Percentiles rank a stretch among this genome's conserved stretches.
Evolutionary conservation across 1,139 yeast species (phyloP).

Genomic region (Candida neerlandica): DNA sequence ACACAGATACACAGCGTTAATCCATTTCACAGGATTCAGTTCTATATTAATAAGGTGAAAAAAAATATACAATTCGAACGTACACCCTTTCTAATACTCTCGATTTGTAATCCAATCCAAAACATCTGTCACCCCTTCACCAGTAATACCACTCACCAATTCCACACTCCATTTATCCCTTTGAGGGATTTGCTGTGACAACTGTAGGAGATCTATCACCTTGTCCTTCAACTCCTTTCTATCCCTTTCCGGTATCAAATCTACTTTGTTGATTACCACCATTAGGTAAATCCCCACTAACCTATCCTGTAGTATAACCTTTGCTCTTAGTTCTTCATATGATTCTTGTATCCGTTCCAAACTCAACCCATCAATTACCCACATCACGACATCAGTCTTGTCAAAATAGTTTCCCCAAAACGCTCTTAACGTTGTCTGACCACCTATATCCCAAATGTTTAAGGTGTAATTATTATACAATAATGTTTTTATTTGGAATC

Average conservation of each 20-base stretch:
- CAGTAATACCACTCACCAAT: conserved; percentile 61
- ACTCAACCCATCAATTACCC: conserved; percentile 85
- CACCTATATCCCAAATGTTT: conserved; percentile 87
- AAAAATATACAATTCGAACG: neutral
- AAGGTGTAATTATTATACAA: conserved; percentile 29
- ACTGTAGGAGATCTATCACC: conserved; percentile 26
- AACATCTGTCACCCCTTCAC: conserved; percentile 47
- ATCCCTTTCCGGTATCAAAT: conserved; percentile 34
- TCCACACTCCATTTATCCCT: conserved; percentile 38
- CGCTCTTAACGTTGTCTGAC: conserved; percentile 74
- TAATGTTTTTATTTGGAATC: conserved; percentile 51
- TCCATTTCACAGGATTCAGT: too few relatives aligned
- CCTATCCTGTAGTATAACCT: conserved; percentile 66
- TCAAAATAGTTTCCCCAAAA: conserved; percentile 94
- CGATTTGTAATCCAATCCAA: conserved; percentile 51
- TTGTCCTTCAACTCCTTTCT: conserved; percentile 15
- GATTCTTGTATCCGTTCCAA: conserved; percentile 67
- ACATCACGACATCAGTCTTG: conserved; percentile 77
- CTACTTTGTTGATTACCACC: conserved; percentile 61
- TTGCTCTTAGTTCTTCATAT: conserved; percentile 58
- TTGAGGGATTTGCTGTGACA: conserved; percentile 26
- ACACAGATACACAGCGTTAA: neutral
- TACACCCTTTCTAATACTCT: conserved; percentile 15
- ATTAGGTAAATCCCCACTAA: conserved; percentile 65
- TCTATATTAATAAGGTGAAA: neutral